Conservation (phyloP, 2,329 filamentous ascomycete genomes). For the Arthroderma sp. region DNA sequence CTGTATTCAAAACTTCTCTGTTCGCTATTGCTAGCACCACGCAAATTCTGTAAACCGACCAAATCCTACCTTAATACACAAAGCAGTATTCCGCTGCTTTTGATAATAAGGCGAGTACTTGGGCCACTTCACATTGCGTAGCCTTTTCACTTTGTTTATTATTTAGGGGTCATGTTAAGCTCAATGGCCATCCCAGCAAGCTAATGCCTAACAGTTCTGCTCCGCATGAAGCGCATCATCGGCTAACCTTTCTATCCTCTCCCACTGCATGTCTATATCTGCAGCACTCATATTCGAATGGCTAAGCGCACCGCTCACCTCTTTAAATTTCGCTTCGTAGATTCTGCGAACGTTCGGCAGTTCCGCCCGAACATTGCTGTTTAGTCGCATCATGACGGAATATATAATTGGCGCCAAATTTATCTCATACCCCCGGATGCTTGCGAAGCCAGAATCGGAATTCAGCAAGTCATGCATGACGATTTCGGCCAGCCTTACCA, state of each 20-base stretch:
- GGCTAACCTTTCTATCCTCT: slow-evolving; percentile 33
- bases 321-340: slow-evolving; percentile 14
- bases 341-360: slow-evolving; percentile 20
- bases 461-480: slow-evolving; percentile 16
- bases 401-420: slow-evolving; percentile 23
- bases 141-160: too few species aligned
- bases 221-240: slow-evolving; percentile 6
- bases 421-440: slow-evolving; percentile 14
- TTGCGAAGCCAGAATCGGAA: slow-evolving; percentile 10
- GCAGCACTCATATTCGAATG: background rate
- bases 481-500: slow-evolving; percentile 20
- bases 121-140: too few species aligned
- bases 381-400: slow-evolving; percentile 20
- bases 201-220: too few species aligned
- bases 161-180: too few species aligned
- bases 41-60: too few species aligned
- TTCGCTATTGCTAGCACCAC: too few species aligned
- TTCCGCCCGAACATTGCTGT: slow-evolving; percentile 16
- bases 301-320: slow-evolving; percentile 11
- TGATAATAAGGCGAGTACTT: too few species aligned
- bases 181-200: too few species aligned
- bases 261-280: slow-evolving; percentile 30
- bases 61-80: too few species aligned
- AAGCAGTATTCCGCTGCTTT: too few species aligned
- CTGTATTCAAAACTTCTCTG: too few species aligned